phyloP scores from a whole-genome alignment of 2,329 filamentous ascomycete genomes.

The Ceratocystis cubensis region DNA sequence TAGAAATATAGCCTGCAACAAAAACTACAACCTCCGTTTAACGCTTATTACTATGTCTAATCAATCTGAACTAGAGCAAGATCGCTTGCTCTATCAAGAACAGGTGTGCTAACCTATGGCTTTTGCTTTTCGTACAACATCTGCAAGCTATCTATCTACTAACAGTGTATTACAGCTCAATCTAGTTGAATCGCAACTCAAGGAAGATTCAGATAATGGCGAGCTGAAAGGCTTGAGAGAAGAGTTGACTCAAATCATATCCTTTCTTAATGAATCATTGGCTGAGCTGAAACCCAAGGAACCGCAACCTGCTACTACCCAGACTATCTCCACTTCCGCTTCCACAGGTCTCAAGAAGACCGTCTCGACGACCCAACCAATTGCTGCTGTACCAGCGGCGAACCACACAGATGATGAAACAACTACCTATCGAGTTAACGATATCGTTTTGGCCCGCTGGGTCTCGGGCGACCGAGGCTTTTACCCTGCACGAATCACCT shows the following conservation, averaged over 20 bases:
- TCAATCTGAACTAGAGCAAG: constrained; percentile 34
- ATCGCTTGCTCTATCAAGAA: constrained; percentile 43
- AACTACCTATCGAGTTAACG: constrained; percentile 68
- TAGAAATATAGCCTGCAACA: neutral
- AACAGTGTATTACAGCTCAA: constrained; percentile 47
- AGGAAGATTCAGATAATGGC: constrained; percentile 65
- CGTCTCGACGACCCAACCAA: neutral
- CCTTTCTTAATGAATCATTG: constrained; percentile 65
- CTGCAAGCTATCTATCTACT: constrained; percentile 22
- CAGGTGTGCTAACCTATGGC: constrained; percentile 33
- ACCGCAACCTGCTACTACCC: constrained; percentile 36
- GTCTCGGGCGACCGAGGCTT: constrained; percentile 75
- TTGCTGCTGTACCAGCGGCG: constrained; percentile 22
- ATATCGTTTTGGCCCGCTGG: constrained; percentile 84
- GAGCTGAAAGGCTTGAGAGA: constrained; percentile 65
- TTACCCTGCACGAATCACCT: constrained; percentile 86
- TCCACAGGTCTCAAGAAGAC: constrained; percentile 27
- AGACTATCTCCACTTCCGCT: constrained; percentile 38
- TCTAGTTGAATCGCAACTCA: constrained; percentile 60
- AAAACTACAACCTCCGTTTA: too few species aligned
- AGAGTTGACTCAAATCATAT: constrained; percentile 73
- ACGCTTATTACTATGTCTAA: constrained; percentile 13
- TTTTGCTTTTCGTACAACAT: neutral
- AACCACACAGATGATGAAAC: constrained; percentile 36
- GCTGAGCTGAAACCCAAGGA: constrained; percentile 53